phyloP scores from a whole-genome alignment of 768 basidiomycete species.

The Coprinopsis marcescibilis region DNA sequence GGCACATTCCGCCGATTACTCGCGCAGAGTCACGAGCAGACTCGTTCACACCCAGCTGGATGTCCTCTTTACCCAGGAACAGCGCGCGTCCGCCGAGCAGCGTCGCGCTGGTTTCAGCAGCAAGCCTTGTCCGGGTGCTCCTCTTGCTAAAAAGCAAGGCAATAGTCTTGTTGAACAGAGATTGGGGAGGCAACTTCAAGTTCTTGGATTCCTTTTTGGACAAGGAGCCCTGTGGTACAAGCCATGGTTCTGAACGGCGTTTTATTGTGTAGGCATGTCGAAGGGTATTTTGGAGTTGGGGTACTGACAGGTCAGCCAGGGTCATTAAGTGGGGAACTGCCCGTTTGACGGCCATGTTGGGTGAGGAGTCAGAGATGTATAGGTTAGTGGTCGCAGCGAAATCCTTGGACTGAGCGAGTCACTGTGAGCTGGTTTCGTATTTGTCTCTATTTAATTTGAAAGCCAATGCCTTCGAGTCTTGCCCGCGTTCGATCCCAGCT shows the following conservation, averaged over 20 bases:
- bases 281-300: conserved; percentile 67
- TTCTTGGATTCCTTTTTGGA: conserved; percentile 25
- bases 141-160: conserved; percentile 92
- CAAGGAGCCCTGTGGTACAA: conserved; percentile 45
- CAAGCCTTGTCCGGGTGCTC: conserved; percentile 85
- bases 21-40: conserved; percentile 74
- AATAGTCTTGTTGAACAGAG: conserved; percentile 76
- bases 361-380: too few species aligned
- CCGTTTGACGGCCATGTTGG: neutral
- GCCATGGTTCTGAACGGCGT: conserved; percentile 58
- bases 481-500: too few species aligned
- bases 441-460: too few species aligned
- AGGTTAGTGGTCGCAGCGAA: too few species aligned
- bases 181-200: conserved; percentile 63
- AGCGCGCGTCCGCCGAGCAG: conserved; percentile 85
- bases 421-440: too few species aligned
- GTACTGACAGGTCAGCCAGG: conserved; percentile 77
- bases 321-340: conserved; percentile 72
- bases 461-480: too few species aligned
- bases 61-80: conserved; percentile 86
- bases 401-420: too few species aligned
- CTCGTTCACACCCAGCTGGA: conserved; percentile 97
- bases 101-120: conserved; percentile 76
- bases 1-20: conserved; percentile 91
- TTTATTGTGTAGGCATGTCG: conserved; percentile 63